Conservation (phyloP, 2,329 filamentous ascomycete genomes). For the Fusarium ramigenum region DNA sequence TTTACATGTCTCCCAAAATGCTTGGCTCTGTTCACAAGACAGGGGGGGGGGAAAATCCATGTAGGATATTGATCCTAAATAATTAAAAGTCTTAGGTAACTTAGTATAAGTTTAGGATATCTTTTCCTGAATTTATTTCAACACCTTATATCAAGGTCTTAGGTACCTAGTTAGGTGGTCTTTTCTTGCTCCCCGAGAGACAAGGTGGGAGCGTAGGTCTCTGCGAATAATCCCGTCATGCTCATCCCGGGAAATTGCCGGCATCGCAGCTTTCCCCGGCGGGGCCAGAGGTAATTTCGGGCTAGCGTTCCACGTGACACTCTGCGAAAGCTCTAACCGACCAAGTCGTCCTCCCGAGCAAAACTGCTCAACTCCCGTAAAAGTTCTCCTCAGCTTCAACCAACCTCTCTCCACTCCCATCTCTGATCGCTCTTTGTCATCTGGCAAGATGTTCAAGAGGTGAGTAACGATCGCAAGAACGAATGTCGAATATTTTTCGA, state of each 20-base stretch:
- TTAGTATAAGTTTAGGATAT: not conserved
- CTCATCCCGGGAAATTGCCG: conserved; percentile 45
- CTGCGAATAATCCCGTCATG: conserved; percentile 43
- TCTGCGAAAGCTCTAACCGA: conserved; percentile 55
- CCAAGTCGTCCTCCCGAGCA: conserved; percentile 56
- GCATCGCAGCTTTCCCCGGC: conserved; percentile 39
- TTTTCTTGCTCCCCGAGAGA: not conserved
- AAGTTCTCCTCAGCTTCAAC: conserved; percentile 59
- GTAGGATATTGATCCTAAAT: not conserved
- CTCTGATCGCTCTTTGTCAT: conserved; percentile 72
- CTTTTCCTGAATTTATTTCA: not conserved
- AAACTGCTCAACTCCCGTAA: conserved; percentile 59
- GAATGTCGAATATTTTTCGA: conserved; percentile 41
- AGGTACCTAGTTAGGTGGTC: not conserved
- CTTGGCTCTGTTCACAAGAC: not conserved
- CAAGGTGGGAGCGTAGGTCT: not conserved
- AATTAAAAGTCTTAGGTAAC: not conserved
- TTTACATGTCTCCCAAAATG: not conserved
- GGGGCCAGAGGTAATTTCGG: conserved; percentile 40
- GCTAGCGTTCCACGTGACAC: conserved; percentile 52
- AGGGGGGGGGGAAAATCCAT: not conserved
- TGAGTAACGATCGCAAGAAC: conserved; percentile 58
- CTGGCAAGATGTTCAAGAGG: conserved; percentile 86
- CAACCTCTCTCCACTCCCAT: conserved; percentile 68
- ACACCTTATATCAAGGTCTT: not conserved